Conservation (phyloP, 345 rosid species). For the Angophora floribunda region DNA sequence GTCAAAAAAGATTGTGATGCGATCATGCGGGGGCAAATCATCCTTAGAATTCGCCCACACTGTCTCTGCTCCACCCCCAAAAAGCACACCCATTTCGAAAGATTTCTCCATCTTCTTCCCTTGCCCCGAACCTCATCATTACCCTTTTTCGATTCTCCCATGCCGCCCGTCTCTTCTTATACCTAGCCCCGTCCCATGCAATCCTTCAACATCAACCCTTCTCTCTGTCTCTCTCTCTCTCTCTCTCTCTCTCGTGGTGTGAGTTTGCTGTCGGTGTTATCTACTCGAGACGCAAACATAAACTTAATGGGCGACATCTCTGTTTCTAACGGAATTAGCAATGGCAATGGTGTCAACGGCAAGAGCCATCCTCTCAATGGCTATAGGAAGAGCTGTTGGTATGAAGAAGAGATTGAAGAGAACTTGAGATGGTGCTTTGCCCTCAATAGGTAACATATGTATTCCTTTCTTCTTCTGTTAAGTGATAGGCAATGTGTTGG, state of each 20-base stretch:
- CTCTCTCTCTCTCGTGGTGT: not conserved
- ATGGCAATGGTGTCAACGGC: constrained; percentile 23
- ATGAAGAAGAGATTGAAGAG: constrained; percentile 60
- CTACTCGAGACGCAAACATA: not conserved
- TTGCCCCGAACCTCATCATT: constrained; percentile 11
- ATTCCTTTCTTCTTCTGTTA: not conserved
- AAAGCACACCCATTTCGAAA: constrained; percentile 6
- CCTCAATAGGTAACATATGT: constrained; percentile 35
- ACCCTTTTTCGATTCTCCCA: not conserved
- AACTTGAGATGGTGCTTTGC: constrained; percentile 57
- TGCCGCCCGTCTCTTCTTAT: constrained; percentile 18
- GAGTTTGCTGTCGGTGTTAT: not conserved
- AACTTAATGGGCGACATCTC: constrained; percentile 40
- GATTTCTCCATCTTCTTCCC: constrained; percentile 2
- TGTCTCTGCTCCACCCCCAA: not conserved
- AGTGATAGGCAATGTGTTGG: not conserved
- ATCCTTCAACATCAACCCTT: not conserved
- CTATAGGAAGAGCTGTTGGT: constrained; percentile 67
- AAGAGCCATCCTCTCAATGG: constrained; percentile 26
- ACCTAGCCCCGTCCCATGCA: not conserved
- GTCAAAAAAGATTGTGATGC: not conserved
- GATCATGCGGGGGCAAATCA: not conserved
- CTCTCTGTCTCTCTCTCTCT: not conserved
- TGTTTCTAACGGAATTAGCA: constrained; percentile 18
- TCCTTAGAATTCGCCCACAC: not conserved